A percentile compares a stretch with the other conserved stretches of the same genome.
phyloP scores from a whole-genome alignment of 805 yeast species.

The Candida morakotiae region DNA sequence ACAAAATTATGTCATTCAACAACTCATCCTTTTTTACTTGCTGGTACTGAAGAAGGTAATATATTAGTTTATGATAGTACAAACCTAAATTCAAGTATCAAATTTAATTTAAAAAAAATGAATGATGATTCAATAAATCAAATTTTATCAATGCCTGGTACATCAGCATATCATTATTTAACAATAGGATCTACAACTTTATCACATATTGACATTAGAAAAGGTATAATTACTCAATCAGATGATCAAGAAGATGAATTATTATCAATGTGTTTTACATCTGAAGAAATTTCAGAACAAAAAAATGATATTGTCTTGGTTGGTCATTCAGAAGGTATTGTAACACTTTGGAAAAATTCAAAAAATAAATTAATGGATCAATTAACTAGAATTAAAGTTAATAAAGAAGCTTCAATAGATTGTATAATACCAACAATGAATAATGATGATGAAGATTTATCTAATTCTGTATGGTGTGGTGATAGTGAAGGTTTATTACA shows the following conservation, averaged over 20 bases:
- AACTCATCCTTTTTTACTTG: slow-evolving; percentile 46
- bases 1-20: slow-evolving; percentile 45
- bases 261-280: slow-evolving; percentile 64
- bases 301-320: slow-evolving; percentile 64
- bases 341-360: slow-evolving; percentile 80
- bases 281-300: slow-evolving; percentile 38
- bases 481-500: slow-evolving; percentile 71
- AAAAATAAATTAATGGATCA: slow-evolving; percentile 74
- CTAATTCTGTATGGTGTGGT: slow-evolving; percentile 68
- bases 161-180: slow-evolving; percentile 73
- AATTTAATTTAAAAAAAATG: slow-evolving; percentile 46
- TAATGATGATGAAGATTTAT: slow-evolving; percentile 41
- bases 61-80: slow-evolving; percentile 60
- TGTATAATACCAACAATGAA: slow-evolving; percentile 57
- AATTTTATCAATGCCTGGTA: slow-evolving; percentile 63
- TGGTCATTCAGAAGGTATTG: slow-evolving; percentile 88
- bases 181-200: slow-evolving; percentile 81
- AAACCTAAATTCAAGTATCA: slow-evolving; percentile 39
- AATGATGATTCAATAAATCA: slow-evolving; percentile 80
- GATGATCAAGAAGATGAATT: slow-evolving; percentile 95
- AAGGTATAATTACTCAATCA: slow-evolving; percentile 58
- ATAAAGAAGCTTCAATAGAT: slow-evolving; percentile 71
- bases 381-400: slow-evolving; percentile 66
- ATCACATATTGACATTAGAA: slow-evolving; percentile 73
- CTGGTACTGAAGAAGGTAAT: slow-evolving; percentile 69